Base-by-base conservation (phyloP, 1,284 basidiomycete species). In the Pterulicium gracile region DNA sequence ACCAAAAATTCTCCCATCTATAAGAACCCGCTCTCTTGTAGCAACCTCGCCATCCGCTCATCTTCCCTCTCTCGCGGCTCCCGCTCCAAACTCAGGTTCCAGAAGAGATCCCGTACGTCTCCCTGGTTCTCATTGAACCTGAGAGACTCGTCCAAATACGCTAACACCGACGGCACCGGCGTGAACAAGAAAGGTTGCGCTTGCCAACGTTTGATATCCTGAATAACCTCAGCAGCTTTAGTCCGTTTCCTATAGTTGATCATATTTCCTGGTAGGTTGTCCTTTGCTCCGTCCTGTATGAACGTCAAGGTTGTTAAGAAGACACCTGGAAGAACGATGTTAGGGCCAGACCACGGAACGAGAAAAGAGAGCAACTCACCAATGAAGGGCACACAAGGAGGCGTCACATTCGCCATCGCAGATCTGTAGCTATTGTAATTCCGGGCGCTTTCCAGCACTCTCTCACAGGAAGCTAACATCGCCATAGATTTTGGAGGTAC, bases 241-340 rank as follows among this genome's bases (percentile, higher is more conserved):
- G 89, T 83, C 5, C 94, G 82, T 65, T 99, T 98, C 60, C 85
- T 81, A 67, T 98, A 98, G 66, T 99, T 98, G 68, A 98, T 85
- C 54, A 97, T 71, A 51, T 79, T 74, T 22, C 81, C 85, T 18
- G 81, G 77, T 3, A 90, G 66, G 49, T 79, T 79, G 67, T 98
- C 91, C 47, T 89, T 86, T 60, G 94, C 94, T n/a, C 95, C 96
- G 58, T 98, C 96, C 62, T 97, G 92, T 61, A 97, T 96, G 65
- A 98, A 98, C 2, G 93, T 94, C 48, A 98, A 72, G 19, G 90
- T 91, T 3, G 94, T 93, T 15, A 98, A 76, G 69, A 96, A 98
- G 47, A 97, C 89, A 55, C 95, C 92, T 95, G 47, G 2, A 4
- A 19, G 18, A 49, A 46, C 44, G 14, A n/a, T n/a, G n/a, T 42